Conservation (phyloP, 352 stramenopile genomes). For the Phytophthora litchii region DNA sequence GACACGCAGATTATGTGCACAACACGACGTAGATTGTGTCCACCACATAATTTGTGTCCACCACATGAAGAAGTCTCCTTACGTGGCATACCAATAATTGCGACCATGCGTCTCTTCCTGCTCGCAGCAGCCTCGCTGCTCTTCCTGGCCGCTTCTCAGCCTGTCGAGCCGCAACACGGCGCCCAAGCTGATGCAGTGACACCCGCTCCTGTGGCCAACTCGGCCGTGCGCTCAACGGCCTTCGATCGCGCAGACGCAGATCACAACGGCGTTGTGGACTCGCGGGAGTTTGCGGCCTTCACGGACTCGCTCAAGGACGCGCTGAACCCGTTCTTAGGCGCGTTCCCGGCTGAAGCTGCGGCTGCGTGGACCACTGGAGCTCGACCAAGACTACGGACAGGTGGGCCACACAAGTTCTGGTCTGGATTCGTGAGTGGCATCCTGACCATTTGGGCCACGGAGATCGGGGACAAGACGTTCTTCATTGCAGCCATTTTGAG, state of each 20-base stretch:
- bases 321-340: constrained; percentile 56
- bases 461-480: constrained; percentile 99
- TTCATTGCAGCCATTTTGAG: constrained; percentile 98
- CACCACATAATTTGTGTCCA: too few species aligned
- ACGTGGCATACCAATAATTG: too few species aligned
- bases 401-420: constrained; percentile 79
- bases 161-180: constrained; percentile 12
- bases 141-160: constrained; percentile 25
- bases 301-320: constrained; percentile 56
- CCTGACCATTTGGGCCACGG: constrained; percentile 97
- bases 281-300: constrained; percentile 69
- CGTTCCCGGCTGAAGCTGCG: constrained; percentile 17
- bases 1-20: too few species aligned
- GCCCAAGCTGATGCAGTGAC: constrained; percentile 29
- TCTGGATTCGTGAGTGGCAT: constrained; percentile 90
- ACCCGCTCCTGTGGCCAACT: constrained; percentile 12
- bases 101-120: constrained; percentile 21
- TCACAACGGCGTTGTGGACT: constrained; percentile 74
- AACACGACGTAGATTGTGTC: too few species aligned
- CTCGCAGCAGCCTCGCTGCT: constrained; percentile 32
- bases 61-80: too few species aligned
- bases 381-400: constrained; percentile 41
- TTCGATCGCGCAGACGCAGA: constrained; percentile 75
- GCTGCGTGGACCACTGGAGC: constrained; percentile 13
- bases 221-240: constrained; percentile 19